Evolutionary conservation across 1,139 yeast species (phyloP).

Genomic region (Hanseniaspora sp.): DNA sequence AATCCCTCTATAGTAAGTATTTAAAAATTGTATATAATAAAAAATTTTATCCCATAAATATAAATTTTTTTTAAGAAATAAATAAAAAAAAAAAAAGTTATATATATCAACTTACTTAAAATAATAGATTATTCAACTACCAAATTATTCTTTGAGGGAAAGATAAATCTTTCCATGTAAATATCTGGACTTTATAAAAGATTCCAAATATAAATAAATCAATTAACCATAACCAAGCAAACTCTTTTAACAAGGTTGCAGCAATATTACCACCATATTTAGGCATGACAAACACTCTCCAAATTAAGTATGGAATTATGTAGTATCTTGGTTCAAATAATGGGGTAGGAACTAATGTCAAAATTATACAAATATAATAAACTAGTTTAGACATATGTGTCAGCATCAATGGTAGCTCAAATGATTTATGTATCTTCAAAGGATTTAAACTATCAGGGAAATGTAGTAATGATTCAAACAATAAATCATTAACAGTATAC

Average conservation of each 20-base stretch:
- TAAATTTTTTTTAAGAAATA: neutral
- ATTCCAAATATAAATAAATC: conserved; percentile 44
- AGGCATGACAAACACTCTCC: conserved; percentile 51
- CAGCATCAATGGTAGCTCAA: conserved; percentile 32
- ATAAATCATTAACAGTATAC: conserved; percentile 37
- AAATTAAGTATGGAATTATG: conserved; percentile 65
- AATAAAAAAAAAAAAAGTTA: too few relatives aligned
- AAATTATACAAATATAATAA: conserved; percentile 41
- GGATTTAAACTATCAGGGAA: conserved; percentile 29
- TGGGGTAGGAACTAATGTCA: conserved; percentile 77
- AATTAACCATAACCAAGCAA: conserved; percentile 47
- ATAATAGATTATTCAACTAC: conserved; percentile 33
- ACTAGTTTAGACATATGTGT: conserved; percentile 38
- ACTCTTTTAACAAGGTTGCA: conserved; percentile 36
- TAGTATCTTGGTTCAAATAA: conserved; percentile 88
- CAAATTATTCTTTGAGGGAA: conserved; percentile 73
- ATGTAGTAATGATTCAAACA: conserved; percentile 30
- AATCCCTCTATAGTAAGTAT: neutral
- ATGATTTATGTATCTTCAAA: conserved; percentile 29
- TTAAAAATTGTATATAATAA: neutral
- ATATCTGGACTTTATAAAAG: conserved; percentile 52
- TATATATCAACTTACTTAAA: too few relatives aligned
- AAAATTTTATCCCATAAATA: neutral
- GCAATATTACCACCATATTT: conserved; percentile 30
- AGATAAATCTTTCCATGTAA: conserved; percentile 51